phyloP scores from a whole-genome alignment of 257 asterid genomes.

The Lantana camara region DNA sequence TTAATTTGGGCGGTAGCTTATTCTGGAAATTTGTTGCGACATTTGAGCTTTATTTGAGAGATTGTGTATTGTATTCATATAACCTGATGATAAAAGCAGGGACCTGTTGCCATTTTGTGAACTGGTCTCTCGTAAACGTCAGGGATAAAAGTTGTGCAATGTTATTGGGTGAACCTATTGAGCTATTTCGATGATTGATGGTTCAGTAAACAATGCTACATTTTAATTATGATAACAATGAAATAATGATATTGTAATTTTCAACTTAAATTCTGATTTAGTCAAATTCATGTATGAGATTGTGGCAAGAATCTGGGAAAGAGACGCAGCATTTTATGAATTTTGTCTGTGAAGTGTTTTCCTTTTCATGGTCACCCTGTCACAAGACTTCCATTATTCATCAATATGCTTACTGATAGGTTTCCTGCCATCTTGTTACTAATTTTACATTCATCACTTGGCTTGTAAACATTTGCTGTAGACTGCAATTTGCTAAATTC shows the following conservation, averaged over 20 bases:
- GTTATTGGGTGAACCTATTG: conserved; percentile 73
- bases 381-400: not conserved
- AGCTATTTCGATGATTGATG: conserved; percentile 34
- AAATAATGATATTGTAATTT: too few relatives aligned
- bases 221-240: too few relatives aligned
- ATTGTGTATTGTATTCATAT: not conserved
- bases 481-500: not conserved
- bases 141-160: conserved; percentile 47
- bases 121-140: conserved; percentile 55
- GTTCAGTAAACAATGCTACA: conserved; percentile 58
- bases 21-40: not conserved
- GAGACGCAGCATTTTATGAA: not conserved
- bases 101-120: conserved; percentile 51
- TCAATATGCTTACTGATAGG: not conserved
- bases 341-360: not conserved
- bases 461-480: not conserved
- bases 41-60: not conserved
- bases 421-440: not conserved
- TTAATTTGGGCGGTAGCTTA: not conserved
- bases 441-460: not conserved
- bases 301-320: not conserved
- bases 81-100: conserved; percentile 67
- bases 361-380: not conserved
- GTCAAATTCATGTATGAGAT: not conserved
- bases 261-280: too few relatives aligned